A percentile compares a stretch with the other conserved stretches of the same genome.
These are phyloP conservation scores for Strobilomyces echinocephalus DNA, from an alignment of 768 basidiomycete species.

Conservation along the genomic window DNA sequence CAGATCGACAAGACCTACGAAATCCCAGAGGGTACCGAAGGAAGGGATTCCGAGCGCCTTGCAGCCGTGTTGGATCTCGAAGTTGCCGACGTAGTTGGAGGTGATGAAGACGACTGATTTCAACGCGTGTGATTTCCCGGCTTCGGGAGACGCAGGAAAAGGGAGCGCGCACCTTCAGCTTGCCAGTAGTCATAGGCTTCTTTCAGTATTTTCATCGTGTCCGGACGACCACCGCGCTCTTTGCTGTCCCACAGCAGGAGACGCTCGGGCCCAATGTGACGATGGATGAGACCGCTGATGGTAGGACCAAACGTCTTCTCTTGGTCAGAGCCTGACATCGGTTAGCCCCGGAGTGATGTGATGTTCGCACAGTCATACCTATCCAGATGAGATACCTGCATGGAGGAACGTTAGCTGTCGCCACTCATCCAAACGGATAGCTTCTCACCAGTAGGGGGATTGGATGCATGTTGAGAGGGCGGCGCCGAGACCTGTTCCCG, in stretches of 20 bases:
- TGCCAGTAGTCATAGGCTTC: constrained; percentile 65
- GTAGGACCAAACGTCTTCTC: constrained; percentile 83
- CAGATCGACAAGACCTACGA: constrained; percentile 32
- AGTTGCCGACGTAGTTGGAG: constrained; percentile 75
- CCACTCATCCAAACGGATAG: background rate
- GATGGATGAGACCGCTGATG: constrained; percentile 66
- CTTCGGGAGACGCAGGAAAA: background rate
- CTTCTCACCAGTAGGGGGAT: constrained; percentile 59
- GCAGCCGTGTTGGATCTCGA: constrained; percentile 76
- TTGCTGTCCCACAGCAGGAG: constrained; percentile 77
- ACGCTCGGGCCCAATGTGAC: constrained; percentile 69
- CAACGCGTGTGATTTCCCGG: background rate
- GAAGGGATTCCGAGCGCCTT: constrained; percentile 64
- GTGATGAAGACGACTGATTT: constrained; percentile 70
- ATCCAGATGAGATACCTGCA: constrained; percentile 78
- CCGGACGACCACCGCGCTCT: constrained; percentile 66
- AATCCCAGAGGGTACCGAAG: constrained; percentile 71
- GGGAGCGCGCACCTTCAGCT: constrained; percentile 51
- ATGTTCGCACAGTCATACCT: constrained; percentile 32
- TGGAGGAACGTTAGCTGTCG: background rate
- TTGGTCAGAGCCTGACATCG: constrained; percentile 63
- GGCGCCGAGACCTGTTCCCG: constrained; percentile 77
- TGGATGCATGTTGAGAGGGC: constrained; percentile 77
- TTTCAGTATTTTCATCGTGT: constrained; percentile 70
- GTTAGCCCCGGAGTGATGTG: constrained; percentile 4